Conservation (phyloP, 2,329 filamentous ascomycete species). For the Akanthomyces dipterigenus region DNA sequence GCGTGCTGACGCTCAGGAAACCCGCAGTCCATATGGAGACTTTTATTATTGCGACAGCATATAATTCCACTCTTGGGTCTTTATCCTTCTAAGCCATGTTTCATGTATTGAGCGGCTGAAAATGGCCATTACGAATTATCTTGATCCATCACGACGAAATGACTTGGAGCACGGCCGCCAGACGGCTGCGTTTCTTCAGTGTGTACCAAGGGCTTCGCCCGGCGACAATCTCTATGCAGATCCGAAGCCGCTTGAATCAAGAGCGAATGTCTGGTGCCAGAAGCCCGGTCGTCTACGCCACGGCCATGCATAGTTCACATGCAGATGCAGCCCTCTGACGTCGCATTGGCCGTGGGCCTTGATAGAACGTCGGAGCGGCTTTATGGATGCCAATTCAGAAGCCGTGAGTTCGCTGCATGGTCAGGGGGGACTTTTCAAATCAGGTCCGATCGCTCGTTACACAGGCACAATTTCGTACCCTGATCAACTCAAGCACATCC, state of each 20-base stretch:
- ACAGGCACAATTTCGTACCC: neutral
- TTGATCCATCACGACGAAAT: neutral
- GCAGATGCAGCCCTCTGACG: conserved; percentile 10
- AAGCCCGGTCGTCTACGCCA: neutral
- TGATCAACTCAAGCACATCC: neutral
- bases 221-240: neutral
- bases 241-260: neutral
- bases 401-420: too few relatives aligned
- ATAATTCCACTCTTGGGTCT: neutral
- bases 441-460: neutral
- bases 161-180: too few relatives aligned
- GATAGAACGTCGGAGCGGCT: neutral
- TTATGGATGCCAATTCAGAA: neutral
- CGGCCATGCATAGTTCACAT: conserved; percentile 6
- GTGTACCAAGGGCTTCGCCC: neutral
- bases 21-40: neutral
- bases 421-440: neutral
- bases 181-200: neutral
- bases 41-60: neutral
- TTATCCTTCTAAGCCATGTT: neutral
- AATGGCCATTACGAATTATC: neutral
- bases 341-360: neutral
- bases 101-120: neutral
- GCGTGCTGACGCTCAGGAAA: neutral
- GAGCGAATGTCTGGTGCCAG: neutral